Conservation (phyloP, 805 yeast species). For the Tetrapisispora taiwanensis region DNA sequence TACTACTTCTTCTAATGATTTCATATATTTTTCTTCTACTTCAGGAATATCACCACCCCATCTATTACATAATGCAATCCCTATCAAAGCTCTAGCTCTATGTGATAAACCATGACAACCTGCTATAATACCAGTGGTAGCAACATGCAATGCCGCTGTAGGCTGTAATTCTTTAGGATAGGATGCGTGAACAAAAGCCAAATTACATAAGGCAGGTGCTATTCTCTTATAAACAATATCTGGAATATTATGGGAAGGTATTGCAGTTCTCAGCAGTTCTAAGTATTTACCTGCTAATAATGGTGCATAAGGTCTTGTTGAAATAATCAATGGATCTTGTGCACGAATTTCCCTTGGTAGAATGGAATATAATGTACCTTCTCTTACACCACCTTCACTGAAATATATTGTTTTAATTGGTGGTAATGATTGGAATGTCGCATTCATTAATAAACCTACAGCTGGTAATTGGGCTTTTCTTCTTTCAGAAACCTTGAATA, state of each 20-base stretch:
- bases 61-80: constrained; percentile 64
- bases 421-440: constrained; percentile 54
- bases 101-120: constrained; percentile 71
- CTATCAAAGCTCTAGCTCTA: constrained; percentile 58
- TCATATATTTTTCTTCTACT: constrained; percentile 38
- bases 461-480: constrained; percentile 62
- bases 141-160: constrained; percentile 60
- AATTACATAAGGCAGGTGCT: constrained; percentile 61
- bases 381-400: constrained; percentile 70
- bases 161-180: constrained; percentile 72
- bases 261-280: constrained; percentile 42
- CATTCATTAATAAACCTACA: constrained; percentile 51
- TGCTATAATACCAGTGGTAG: constrained; percentile 64
- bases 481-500: constrained; percentile 58
- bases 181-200: constrained; percentile 68
- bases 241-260: constrained; percentile 51
- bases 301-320: constrained; percentile 66
- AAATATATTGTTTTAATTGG: constrained; percentile 52
- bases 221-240: constrained; percentile 46
- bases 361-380: constrained; percentile 58
- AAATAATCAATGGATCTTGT: constrained; percentile 61
- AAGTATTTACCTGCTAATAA: constrained; percentile 48
- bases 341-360: constrained; percentile 46
- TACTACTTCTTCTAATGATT: constrained; percentile 40
- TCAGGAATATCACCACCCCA: constrained; percentile 76